Evolutionary conservation across 2,329 filamentous ascomycete genomes (phyloP), one percentile per base, ranked within the genome.

Genomic region (Juglanconis oblonga): DNA sequence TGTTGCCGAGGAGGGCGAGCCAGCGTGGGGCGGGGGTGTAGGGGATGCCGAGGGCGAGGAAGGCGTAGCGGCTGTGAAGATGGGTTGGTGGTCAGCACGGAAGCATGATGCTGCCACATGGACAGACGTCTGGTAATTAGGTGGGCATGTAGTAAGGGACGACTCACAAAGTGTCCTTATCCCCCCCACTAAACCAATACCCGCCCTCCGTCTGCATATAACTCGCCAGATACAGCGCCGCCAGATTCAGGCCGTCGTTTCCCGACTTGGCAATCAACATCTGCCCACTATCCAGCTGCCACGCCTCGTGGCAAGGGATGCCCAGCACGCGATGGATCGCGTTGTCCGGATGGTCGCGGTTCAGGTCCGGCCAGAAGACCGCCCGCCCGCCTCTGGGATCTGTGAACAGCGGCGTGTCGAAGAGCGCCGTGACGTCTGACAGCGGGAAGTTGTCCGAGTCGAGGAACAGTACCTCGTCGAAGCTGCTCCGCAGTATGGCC

Each of bases 381-480:
- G 58, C 58, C 29, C 54, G 42, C 4, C 61, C 61, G 1, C 61
- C 61, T 8, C 38, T 3, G 5, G 42, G 42, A 10, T 62, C 58
- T 9, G 50, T 51, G 35, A 61, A 62, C 31, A 62, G 50, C 5
- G 50, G 6, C 8, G 61, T 11, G 4, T 55, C 57, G 14, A 62
- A 62, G 44, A 62, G 54, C 0, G 44, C 17, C 17, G 42, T 42
- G 3, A 61, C 35, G 11, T 62, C 45, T 4, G 57, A 51, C 38
- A 62, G 49, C 14, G 61, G 61, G 32, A 61, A 60, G 38, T 62
- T 62, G 58, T 62, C 61, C n/a, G 61, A 62, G 24, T 62, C 61
- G 13, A 62, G 61, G 47, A 61, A 62, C 38, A 62, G 61, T n/a
- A 62, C 61, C 54, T 62, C 61, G 47, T 62, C 61, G 13, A 62